Conservation (phyloP, 2,329 filamentous ascomycete genomes). For the Fusarium acutatum region DNA sequence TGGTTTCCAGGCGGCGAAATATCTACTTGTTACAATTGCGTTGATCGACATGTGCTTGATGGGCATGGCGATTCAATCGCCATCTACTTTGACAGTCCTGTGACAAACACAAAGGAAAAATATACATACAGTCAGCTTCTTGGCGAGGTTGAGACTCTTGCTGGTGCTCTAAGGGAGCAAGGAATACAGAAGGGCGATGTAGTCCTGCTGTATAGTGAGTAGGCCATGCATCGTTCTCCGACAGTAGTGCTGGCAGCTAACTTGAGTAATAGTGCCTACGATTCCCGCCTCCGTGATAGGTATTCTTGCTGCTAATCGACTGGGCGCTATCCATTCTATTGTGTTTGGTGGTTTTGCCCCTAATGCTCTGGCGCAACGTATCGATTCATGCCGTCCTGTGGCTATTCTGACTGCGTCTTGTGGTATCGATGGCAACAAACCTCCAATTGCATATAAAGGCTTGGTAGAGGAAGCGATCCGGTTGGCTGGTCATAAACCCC, state of each 20-base stretch:
- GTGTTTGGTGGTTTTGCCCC: slow-evolving; percentile 94
- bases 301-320: slow-evolving; percentile 80
- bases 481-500: slow-evolving; percentile 75
- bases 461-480: slow-evolving; percentile 78
- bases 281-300: slow-evolving; percentile 88
- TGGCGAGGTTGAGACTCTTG: slow-evolving; percentile 81
- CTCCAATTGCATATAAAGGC: slow-evolving; percentile 78
- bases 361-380: slow-evolving; percentile 82
- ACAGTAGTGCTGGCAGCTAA: neutral
- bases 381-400: slow-evolving; percentile 80
- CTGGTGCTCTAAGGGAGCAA: slow-evolving; percentile 82
- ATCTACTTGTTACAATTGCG: slow-evolving; percentile 89
- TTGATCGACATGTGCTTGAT: slow-evolving; percentile 85
- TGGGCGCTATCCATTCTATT: slow-evolving; percentile 89
- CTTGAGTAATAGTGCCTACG: slow-evolving; percentile 81
- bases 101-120: slow-evolving; percentile 75
- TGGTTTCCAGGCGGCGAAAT: slow-evolving; percentile 94
- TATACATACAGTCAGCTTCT: slow-evolving; percentile 81
- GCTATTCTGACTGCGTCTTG: slow-evolving; percentile 89
- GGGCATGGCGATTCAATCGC: slow-evolving; percentile 79
- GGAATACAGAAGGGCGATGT: slow-evolving; percentile 86
- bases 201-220: slow-evolving; percentile 86
- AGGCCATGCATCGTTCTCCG: neutral
- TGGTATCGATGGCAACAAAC: slow-evolving; percentile 87
- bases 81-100: slow-evolving; percentile 88